phyloP scores from a whole-genome alignment of 495 filamentous ascomycete genomes.

The Xylaria longipes region DNA sequence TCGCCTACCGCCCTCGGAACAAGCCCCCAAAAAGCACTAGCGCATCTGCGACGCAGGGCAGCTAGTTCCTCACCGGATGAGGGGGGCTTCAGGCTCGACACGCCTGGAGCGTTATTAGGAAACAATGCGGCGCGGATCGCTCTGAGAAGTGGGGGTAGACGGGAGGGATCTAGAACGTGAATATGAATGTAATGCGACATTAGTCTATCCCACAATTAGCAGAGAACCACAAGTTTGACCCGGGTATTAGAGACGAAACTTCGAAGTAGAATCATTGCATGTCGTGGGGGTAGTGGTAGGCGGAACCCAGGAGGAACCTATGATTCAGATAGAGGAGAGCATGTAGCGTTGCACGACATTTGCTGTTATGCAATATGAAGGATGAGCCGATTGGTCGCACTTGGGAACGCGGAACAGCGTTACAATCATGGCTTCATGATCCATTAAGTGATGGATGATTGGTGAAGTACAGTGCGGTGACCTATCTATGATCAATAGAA shows the following conservation, averaged over 20 bases:
- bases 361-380: slow-evolving; percentile 34
- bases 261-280: not conserved
- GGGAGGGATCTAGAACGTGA: slow-evolving; percentile 67
- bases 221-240: slow-evolving; percentile 17
- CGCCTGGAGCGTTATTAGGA: slow-evolving; percentile 71
- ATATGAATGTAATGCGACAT: slow-evolving; percentile 73
- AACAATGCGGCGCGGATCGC: slow-evolving; percentile 76
- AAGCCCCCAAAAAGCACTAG: slow-evolving; percentile 57
- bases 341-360: slow-evolving; percentile 28
- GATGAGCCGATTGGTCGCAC: slow-evolving; percentile 22
- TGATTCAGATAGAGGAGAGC: slow-evolving; percentile 5
- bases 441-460: slow-evolving; percentile 5
- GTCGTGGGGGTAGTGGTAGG: slow-evolving; percentile 3
- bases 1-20: slow-evolving; percentile 57
- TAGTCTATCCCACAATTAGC: slow-evolving; percentile 62
- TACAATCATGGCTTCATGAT: slow-evolving; percentile 39
- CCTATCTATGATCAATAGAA: slow-evolving; percentile 25
- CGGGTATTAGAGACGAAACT: slow-evolving; percentile 2
- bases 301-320: slow-evolving; percentile 15
- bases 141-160: slow-evolving; percentile 76
- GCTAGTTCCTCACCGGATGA: slow-evolving; percentile 53
- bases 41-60: slow-evolving; percentile 58
- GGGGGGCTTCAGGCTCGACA: slow-evolving; percentile 53
- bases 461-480: slow-evolving; percentile 5
- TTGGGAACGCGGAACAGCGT: slow-evolving; percentile 18